Evolutionary conservation across 2,329 filamentous ascomycete genomes (phyloP), one percentile per base, ranked within the genome.

Genomic region (Orbilia quercus): DNA sequence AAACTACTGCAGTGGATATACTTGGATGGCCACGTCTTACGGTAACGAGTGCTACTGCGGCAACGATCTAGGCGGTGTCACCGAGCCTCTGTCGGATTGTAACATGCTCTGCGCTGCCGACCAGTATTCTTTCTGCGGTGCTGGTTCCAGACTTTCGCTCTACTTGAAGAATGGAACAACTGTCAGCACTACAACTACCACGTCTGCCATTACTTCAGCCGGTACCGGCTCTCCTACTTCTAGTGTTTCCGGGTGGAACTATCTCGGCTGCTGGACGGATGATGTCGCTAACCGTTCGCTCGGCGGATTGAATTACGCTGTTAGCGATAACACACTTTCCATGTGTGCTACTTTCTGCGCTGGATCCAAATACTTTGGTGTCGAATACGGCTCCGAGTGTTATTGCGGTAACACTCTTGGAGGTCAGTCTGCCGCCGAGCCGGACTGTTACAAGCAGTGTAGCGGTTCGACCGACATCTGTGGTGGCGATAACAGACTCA

Each of bases 1-100:
- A 9, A 54, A 44, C 9, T 59, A 25, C 47, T 72, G 67, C 14
- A 36, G 18, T 18, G 59, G 67, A 20, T 72, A 72, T 28, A 59
- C 51, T 9, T 72, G 31, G 22, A 64, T 72, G 58, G 67, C 18
- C 25, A 65, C 65, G 16, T 57, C 62, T 2, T 76, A 76, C 1
- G 80, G 81, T 25, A 82, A 82, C 31, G 80, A 82, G 60, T 82
- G 81, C 58, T 82, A 79, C 53, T 82, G 81, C 28, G 81, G 81
- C 0, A 78, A 81, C 20, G 67, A 50, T 0, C 70, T 82, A 1
- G 78, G 78, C 1, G 63, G 73, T 0, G 79, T 78, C 3, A 28
- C 67, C 4, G 45, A 59, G 23, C 58, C 67, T 45, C 34, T 57
- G 2, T n/a, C 67, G n/a, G 67, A 72, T 6, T 72, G 67, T 42